Evolutionary conservation across 2,329 filamentous ascomycete genomes (phyloP), one percentile per base, ranked within the genome.

Genomic region (Apiospora hydei): DNA sequence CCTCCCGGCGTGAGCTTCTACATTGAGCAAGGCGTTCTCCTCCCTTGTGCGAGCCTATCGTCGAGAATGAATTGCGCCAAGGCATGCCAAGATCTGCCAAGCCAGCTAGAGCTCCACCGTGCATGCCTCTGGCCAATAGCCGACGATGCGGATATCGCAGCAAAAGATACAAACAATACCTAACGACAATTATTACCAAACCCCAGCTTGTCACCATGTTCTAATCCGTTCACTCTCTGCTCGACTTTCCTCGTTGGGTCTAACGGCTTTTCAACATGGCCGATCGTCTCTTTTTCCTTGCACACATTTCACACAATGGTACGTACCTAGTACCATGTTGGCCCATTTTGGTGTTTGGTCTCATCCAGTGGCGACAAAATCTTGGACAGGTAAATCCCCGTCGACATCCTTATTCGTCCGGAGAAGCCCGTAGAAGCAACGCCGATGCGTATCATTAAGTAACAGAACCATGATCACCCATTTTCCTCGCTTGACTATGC

Each of bases 71-170:
- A 49, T 26, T 16, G 16, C 24, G 68, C 68, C 68, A 69, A 57
- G 68, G 1, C 1, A 3, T 18, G 68, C 68, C 68, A 69, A 69
- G 68, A 18, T 8, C 34, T n/a, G 67, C 72, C 69, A 73, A 71
- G 69, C 61, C 47, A 49, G 67, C 44, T 38, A 49, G 11, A 4
- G 44, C 3, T 47, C n/a, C 44, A 34, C 68, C 21, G 14, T 24
- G n/a, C n/a, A 41, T 26, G 46, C 1, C 47, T 26, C 10, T 44
- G 24, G 44, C 71, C 71, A 72, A 72, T 72, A 18, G 43, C 41
- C 69, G 30, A 53, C 43, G 24, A 21, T 64, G 41, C 51, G 51
- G 47, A 69, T 72, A 72, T 72, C 71, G 47, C 14, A 69, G 18
- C 3, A 64, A 13, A 5, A 41, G 57, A 64, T 64, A 64, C 34